A percentile compares a stretch with the other conserved stretches of the same genome.
phyloP scores from a whole-genome alignment of 805 yeast species.

The Lipomyces yamanashiensis region DNA sequence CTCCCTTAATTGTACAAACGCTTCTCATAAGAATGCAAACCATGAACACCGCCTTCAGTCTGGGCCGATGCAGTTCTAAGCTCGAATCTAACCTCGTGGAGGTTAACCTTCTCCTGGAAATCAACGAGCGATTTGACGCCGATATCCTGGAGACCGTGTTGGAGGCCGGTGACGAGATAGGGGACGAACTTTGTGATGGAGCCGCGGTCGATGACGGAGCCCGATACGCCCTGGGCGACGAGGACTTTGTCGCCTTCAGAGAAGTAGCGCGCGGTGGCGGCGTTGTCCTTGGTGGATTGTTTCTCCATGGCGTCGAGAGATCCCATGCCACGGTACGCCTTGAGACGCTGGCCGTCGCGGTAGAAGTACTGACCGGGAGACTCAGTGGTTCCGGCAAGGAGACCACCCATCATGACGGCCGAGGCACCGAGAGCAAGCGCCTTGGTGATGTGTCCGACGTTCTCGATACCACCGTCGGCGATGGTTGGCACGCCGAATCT shows the following conservation, averaged over 20 bases:
- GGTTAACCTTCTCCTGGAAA: slow-evolving; percentile 66
- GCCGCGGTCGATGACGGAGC: slow-evolving; percentile 96
- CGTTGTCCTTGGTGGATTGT: slow-evolving; percentile 82
- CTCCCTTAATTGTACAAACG: slow-evolving; percentile 63
- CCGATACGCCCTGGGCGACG: slow-evolving; percentile 99
- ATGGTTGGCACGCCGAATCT: slow-evolving; percentile 97
- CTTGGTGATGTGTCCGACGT: slow-evolving; percentile 97
- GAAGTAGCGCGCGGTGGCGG: slow-evolving; percentile 97
- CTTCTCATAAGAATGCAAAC: slow-evolving; percentile 96
- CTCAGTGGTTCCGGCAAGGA: slow-evolving; percentile 97
- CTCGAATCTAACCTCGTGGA: slow-evolving; percentile 86
- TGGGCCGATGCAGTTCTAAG: slow-evolving; percentile 98
- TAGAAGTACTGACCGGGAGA: slow-evolving; percentile 98
- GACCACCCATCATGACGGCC: slow-evolving; percentile 98
- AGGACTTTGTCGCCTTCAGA: slow-evolving; percentile 93
- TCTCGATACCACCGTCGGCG: slow-evolving; percentile 99
- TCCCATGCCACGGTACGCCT: slow-evolving; percentile 99
- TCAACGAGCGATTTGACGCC: slow-evolving; percentile 73
- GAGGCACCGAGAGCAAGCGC: slow-evolving; percentile 97
- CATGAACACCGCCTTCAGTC: slow-evolving; percentile 97
- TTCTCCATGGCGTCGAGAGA: slow-evolving; percentile 98
- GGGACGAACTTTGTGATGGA: slow-evolving; percentile 92
- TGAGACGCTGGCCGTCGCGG: slow-evolving; percentile 97
- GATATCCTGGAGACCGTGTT: slow-evolving; percentile 98
- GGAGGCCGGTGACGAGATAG: slow-evolving; percentile 91